Evolutionary conservation across 148 eudicot species (phyloP).

Genomic region (Fallopia convolvulus): DNA sequence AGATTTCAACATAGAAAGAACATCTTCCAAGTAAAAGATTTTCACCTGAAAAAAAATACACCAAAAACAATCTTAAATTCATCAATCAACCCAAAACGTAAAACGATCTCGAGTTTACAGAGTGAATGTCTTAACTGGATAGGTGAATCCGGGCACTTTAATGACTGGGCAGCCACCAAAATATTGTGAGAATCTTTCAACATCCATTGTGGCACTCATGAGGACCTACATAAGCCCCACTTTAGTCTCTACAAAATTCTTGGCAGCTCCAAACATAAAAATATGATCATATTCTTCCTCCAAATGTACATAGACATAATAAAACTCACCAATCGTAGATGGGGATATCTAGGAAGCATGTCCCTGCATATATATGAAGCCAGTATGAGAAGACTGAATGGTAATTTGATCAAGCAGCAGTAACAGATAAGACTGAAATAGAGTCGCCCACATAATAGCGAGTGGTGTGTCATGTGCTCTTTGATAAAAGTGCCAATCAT

Average conservation of each 20-base stretch:
- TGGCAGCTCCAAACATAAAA: not conserved
- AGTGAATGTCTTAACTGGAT: constrained; percentile 54
- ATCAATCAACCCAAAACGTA: not conserved
- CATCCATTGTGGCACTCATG: constrained; percentile 98
- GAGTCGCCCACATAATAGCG: not conserved
- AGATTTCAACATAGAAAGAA: constrained; percentile 47
- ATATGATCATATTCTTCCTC: not conserved
- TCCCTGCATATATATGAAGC: constrained; percentile 50
- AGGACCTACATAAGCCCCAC: constrained; percentile 43
- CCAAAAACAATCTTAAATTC: not conserved
- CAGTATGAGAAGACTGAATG: not conserved
- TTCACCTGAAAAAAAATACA: constrained; percentile 52
- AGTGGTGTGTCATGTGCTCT: not conserved
- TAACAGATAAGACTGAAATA: not conserved
- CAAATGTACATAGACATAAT: not conserved
- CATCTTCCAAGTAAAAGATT: constrained; percentile 75
- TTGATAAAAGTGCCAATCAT: not conserved
- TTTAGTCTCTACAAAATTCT: not conserved
- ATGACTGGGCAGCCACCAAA: constrained; percentile 93
- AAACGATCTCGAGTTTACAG: not conserved
- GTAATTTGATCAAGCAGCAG: not conserved
- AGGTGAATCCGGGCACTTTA: constrained; percentile 90
- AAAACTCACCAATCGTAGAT: constrained; percentile 69
- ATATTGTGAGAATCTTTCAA: constrained; percentile 85
- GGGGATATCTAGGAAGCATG: constrained; percentile 75